phyloP scores from a whole-genome alignment of 768 basidiomycete genomes.

The Lentinula boryana region DNA sequence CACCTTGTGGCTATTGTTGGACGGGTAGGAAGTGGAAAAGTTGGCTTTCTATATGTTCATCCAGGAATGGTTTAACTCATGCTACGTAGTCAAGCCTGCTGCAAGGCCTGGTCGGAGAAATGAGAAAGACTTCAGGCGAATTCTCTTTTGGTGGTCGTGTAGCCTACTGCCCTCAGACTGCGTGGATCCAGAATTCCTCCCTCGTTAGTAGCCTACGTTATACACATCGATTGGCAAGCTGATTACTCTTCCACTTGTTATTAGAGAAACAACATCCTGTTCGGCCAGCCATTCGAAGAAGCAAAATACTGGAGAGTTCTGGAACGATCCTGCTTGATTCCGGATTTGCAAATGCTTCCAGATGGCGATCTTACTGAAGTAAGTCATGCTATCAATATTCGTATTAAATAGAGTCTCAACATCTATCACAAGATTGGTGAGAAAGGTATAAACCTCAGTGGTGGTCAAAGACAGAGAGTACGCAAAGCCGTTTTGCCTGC shows the following conservation, averaged over 20 bases:
- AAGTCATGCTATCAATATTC: constrained; percentile 6
- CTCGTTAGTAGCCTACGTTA: constrained; percentile 29
- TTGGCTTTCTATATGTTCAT: constrained; percentile 12
- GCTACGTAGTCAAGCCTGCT: constrained; percentile 42
- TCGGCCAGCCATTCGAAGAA: constrained; percentile 60
- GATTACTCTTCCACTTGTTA: not conserved
- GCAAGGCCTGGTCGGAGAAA: constrained; percentile 66
- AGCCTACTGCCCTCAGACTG: constrained; percentile 67
- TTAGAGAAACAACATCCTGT: constrained; percentile 61
- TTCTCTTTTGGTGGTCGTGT: constrained; percentile 58
- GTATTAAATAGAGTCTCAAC: not conserved
- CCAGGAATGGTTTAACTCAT: not conserved
- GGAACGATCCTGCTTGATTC: constrained; percentile 49
- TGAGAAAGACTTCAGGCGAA: constrained; percentile 46
- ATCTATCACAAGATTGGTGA: constrained; percentile 50
- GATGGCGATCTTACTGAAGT: constrained; percentile 74
- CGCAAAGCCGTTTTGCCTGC: constrained; percentile 8
- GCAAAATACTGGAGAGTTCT: constrained; percentile 61
- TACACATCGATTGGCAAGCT: no score
- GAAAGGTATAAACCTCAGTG: constrained; percentile 62
- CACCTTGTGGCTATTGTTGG: constrained; percentile 59
- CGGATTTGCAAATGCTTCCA: constrained; percentile 59
- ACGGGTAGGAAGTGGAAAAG: constrained; percentile 63
- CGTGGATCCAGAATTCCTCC: constrained; percentile 72
- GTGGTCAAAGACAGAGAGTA: constrained; percentile 61